phyloP scores from a whole-genome alignment of 2,329 filamentous ascomycete species.

The Fonsecaea erecta region DNA sequence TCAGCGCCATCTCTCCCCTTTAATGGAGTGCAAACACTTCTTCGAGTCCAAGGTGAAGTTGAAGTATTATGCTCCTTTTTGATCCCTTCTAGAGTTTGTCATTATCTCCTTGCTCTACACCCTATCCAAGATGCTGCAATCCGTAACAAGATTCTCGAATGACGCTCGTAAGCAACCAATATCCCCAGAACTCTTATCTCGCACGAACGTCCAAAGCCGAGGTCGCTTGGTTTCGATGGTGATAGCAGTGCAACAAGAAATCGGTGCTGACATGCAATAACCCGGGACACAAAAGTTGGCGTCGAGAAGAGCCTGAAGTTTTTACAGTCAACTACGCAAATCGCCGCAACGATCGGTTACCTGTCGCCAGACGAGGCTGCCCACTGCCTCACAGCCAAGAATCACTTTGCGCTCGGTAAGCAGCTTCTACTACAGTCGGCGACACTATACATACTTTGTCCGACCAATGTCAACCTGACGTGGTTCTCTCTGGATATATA shows the following conservation, averaged over 20 bases:
- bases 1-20: neutral
- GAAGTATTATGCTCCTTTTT: neutral
- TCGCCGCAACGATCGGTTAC: constrained; percentile 37
- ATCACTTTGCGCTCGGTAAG: constrained; percentile 26
- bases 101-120: neutral
- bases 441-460: neutral
- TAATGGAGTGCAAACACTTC: neutral
- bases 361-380: constrained; percentile 40
- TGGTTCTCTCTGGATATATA: constrained; percentile 15
- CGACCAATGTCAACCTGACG: constrained; percentile 36
- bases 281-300: constrained; percentile 10
- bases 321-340: constrained; percentile 45
- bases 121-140: constrained; percentile 19
- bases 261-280: neutral
- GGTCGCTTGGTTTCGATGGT: neutral
- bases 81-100: neutral
- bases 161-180: constrained; percentile 23
- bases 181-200: neutral
- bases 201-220: neutral
- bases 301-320: constrained; percentile 49
- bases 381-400: constrained; percentile 45
- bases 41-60: neutral
- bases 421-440: neutral
- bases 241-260: neutral
- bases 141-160: constrained; percentile 30